phyloP scores from a whole-genome alignment of 345 rosid species.

The Iberis pinnata region DNA sequence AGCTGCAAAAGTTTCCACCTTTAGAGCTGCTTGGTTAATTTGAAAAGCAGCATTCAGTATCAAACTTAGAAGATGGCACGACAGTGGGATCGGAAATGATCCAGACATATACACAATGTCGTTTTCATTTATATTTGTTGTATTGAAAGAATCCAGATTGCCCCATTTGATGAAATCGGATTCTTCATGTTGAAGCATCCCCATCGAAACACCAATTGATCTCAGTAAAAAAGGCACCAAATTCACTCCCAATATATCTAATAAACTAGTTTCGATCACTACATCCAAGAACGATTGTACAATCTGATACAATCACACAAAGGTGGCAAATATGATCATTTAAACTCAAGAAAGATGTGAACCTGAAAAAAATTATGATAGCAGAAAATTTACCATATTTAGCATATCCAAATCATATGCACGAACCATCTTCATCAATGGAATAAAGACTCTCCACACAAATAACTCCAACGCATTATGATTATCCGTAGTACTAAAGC shows the following conservation, averaged over 20 bases:
- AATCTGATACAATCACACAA: conserved; percentile 42
- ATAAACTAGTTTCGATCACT: conserved; percentile 46
- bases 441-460: conserved; percentile 65
- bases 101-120: conserved; percentile 25
- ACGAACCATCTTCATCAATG: conserved; percentile 52
- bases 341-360: conserved; percentile 6
- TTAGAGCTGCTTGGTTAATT: conserved; percentile 33
- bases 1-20: conserved; percentile 37
- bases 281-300: conserved; percentile 54
- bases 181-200: conserved; percentile 41
- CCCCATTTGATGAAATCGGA: conserved; percentile 42
- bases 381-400: conserved; percentile 49
- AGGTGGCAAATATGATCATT: conserved; percentile 19
- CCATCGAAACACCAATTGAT: conserved; percentile 48
- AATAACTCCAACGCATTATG: conserved; percentile 44
- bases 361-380: not conserved
- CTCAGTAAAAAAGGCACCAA: conserved; percentile 71
- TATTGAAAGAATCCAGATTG: conserved; percentile 19
- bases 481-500: conserved; percentile 32
- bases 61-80: conserved; percentile 59
- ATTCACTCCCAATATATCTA: conserved; percentile 50
- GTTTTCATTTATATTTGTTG: conserved; percentile 27
- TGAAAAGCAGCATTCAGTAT: conserved; percentile 47
- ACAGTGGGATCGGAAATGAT: conserved; percentile 46
- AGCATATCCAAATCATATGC: conserved; percentile 57